Evolutionary conservation across 2,329 filamentous ascomycete genomes (phyloP), one percentile per base, ranked within the genome.

Genomic region (Cercospora berteroae): DNA sequence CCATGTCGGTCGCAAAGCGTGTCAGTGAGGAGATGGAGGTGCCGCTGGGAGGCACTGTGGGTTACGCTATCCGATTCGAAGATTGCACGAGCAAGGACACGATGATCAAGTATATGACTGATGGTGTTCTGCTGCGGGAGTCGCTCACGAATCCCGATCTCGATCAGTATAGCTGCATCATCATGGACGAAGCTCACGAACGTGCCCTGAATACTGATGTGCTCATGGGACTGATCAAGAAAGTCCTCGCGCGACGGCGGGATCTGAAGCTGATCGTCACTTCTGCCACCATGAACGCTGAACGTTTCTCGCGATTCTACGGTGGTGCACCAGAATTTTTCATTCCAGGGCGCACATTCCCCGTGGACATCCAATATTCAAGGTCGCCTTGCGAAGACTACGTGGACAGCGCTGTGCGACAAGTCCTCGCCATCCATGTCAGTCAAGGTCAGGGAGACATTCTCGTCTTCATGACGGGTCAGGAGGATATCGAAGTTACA

Each of bases 101-200:
- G 0, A 85, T 90, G 67, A 98, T 99, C 82, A 99, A 99, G 80
- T 99, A 99, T 79, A 97, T 99, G 94, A 99, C 95, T 0, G 96
- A 99, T 76, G 95, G 95, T 82, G 92, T 99, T 23, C 83, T 99
- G 55, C 86, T 99, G 33, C 88, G 95, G 81, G 96, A 99, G 76
- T 97, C 93, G 5, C 84, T 99, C 10, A 94, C 93, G 67, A 94
- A 98, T 79, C 88, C 90, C 6, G 94, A 99, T 78, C 84, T 99
- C 56, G 95, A 98, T 79, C 92, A 92, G 71, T 99, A 99, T 78
- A 97, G 94, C 13, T 97, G 94, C 78, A 93, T 99, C 74, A 99
- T 99, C 80, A 99, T 99, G 95, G 95, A 99, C 77, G 95, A 99
- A 82, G 96, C 95, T 4, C 95, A 99, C 85, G 95, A 99, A 80